Percentiles rank a stretch among this genome's conserved stretches.
Conservation (phyloP, 306 rosid species). For the Ammopiptanthus mongolicus region DNA sequence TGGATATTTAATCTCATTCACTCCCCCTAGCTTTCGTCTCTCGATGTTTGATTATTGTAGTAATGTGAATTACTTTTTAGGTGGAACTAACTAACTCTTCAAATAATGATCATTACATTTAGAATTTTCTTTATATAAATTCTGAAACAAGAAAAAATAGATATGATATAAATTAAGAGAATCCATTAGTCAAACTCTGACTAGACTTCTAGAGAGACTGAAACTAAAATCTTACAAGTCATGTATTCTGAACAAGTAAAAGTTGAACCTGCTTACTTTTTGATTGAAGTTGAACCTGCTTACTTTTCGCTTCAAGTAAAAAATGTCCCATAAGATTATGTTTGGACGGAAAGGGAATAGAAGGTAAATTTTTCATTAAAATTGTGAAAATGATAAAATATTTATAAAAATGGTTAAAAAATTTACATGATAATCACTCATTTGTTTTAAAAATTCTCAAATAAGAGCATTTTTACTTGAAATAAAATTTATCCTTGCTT, state of each 20-base stretch:
- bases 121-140: background rate
- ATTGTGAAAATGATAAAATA: too few species aligned
- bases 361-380: too few species aligned
- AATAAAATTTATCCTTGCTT: background rate
- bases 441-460: too few species aligned
- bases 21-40: too few species aligned
- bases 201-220: background rate
- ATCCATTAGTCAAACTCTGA: background rate
- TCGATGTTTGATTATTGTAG: too few species aligned
- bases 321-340: too few species aligned
- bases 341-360: too few species aligned
- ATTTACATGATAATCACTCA: background rate
- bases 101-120: background rate
- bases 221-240: background rate
- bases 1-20: too few species aligned
- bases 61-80: too few species aligned
- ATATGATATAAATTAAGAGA: background rate
- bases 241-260: background rate
- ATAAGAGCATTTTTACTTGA: background rate
- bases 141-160: background rate
- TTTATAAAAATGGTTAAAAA: too few species aligned
- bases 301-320: conserved; percentile 3
- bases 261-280: too few species aligned
- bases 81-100: too few species aligned
- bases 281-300: background rate